Evolutionary conservation across 176 grass and related monocot species (phyloP).

Genomic region (Lolium rigidum): DNA sequence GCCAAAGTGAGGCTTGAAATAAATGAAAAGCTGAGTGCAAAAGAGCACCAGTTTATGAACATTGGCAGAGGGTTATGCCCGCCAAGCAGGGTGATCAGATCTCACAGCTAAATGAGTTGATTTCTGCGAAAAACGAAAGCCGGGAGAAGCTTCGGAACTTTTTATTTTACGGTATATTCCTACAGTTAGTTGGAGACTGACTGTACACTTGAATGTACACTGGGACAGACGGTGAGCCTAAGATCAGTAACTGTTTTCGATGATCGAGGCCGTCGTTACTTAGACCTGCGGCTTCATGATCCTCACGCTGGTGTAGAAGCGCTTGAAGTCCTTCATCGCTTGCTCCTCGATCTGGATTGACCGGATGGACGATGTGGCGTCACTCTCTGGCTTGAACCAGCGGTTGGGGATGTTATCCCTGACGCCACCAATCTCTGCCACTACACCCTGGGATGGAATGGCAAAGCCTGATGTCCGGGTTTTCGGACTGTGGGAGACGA

Average conservation of each 20-base stretch:
- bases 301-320: slow-evolving; percentile 94
- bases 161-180: slow-evolving; percentile 44
- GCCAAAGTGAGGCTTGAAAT: not conserved
- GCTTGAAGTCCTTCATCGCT: slow-evolving; percentile 97
- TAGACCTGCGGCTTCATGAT: slow-evolving; percentile 79
- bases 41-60: slow-evolving; percentile 39
- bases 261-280: not conserved
- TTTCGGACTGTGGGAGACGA: slow-evolving; percentile 80
- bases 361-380: slow-evolving; percentile 86
- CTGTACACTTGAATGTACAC: slow-evolving; percentile 84
- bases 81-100: slow-evolving; percentile 49
- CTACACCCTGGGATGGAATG: slow-evolving; percentile 50
- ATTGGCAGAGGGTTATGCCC: slow-evolving; percentile 26
- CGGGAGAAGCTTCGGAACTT: slow-evolving; percentile 7
- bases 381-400: slow-evolving; percentile 88
- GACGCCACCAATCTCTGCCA: slow-evolving; percentile 47
- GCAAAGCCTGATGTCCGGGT: slow-evolving; percentile 75
- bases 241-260: slow-evolving; percentile 41
- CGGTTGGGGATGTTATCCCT: slow-evolving; percentile 81
- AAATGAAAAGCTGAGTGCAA: slow-evolving; percentile 8
- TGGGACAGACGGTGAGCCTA: slow-evolving; percentile 34
- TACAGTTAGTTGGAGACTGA: slow-evolving; percentile 33
- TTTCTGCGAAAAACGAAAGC: slow-evolving; percentile 11
- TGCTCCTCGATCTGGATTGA: slow-evolving; percentile 98
- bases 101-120: slow-evolving; percentile 44